These are phyloP conservation scores for Acer negundo DNA, from an alignment of 345 rosid species.

Conservation along the genomic window DNA sequence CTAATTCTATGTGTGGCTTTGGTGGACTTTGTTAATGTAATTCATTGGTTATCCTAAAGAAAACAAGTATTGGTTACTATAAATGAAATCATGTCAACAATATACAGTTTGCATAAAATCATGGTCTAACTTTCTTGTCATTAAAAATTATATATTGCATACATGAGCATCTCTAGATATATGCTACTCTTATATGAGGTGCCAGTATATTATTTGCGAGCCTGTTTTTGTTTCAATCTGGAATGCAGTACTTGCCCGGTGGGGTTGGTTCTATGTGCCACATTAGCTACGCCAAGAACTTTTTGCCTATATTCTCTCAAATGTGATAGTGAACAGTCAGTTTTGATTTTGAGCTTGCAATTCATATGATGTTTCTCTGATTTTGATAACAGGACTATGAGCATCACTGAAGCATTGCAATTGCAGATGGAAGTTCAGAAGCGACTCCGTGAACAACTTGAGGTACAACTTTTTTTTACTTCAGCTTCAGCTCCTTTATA, in stretches of 20 bases:
- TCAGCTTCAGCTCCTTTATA: slow-evolving; percentile 12
- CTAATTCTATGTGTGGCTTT: background rate
- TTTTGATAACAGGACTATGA: slow-evolving; percentile 47
- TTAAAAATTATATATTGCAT: background rate
- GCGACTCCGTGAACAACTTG: slow-evolving; percentile 93
- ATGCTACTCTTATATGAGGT: background rate
- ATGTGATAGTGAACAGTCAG: slow-evolving; percentile 1
- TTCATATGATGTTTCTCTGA: background rate
- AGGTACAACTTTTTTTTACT: slow-evolving; percentile 50
- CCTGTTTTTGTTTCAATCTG: background rate
- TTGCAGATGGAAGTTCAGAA: slow-evolving; percentile 96
- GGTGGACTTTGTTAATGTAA: background rate
- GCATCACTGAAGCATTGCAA: slow-evolving; percentile 78
- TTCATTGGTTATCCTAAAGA: background rate
- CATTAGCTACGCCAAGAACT: background rate
- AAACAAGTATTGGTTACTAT: background rate
- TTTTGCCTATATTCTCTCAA: background rate
- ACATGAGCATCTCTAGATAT: background rate
- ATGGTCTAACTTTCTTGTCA: background rate
- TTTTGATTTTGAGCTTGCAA: slow-evolving; percentile 6
- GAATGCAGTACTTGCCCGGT: background rate
- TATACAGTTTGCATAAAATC: background rate
- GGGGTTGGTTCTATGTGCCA: background rate
- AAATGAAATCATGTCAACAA: background rate
- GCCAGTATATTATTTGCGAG: background rate